Evolutionary conservation across 345 rosid genomes (phyloP).

Genomic region (Eucalyptus pumila): DNA sequence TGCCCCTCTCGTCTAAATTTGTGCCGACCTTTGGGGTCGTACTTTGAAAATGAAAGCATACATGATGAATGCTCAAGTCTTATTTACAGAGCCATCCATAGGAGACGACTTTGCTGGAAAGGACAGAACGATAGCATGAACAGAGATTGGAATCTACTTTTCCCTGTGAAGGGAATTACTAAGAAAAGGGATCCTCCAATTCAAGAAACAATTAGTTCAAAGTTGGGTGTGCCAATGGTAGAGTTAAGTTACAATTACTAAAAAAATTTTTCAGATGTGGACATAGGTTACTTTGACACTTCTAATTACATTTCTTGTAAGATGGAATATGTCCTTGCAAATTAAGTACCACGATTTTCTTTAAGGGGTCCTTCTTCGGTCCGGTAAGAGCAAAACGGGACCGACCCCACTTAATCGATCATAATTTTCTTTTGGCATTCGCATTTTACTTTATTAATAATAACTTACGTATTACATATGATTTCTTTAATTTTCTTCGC

Average conservation of each 20-base stretch:
- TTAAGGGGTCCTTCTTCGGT: not conserved
- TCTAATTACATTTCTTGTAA: not conserved
- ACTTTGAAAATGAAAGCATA: not conserved
- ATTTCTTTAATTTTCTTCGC: not conserved
- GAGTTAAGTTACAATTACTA: not conserved
- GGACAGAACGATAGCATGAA: not conserved
- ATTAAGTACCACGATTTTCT: not conserved
- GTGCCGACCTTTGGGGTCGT: not conserved
- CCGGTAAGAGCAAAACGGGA: not conserved
- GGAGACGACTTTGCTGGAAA: not conserved
- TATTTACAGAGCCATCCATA: not conserved
- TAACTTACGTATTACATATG: not conserved
- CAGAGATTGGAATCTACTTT: not conserved
- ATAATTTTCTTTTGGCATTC: not conserved
- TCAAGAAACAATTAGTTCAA: accelerated
- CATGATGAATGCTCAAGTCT: not conserved
- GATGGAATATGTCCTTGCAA: not conserved
- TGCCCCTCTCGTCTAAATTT: not conserved
- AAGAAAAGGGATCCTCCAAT: not conserved
- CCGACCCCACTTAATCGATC: not conserved
- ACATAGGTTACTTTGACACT: not conserved
- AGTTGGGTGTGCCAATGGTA: not conserved
- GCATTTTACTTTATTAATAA: not conserved
- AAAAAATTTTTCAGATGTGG: not conserved
- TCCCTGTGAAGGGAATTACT: not conserved